A percentile compares a stretch with the other conserved stretches of the same genome.
Evolutionary conservation across 805 yeast species (phyloP).

Genomic region (Candida maesae): DNA sequence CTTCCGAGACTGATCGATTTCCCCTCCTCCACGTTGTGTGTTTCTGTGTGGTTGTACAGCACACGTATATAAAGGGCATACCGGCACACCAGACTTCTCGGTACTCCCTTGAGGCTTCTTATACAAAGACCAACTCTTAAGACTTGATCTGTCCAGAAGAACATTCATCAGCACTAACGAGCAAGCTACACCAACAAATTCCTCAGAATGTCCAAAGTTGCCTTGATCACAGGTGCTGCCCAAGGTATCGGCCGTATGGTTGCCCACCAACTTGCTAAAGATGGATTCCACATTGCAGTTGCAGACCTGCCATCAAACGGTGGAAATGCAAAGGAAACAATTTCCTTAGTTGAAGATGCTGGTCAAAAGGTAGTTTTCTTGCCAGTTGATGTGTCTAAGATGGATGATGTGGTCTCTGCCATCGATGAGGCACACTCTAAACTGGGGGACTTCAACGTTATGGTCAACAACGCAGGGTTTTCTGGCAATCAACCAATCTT

Average conservation of each 20-base stretch:
- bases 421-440: slow-evolving; percentile 25
- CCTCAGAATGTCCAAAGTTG: slow-evolving; percentile 31
- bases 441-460: slow-evolving; percentile 29
- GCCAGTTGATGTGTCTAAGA: slow-evolving; percentile 1
- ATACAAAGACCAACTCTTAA: no score
- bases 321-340: slow-evolving; percentile 13
- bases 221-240: slow-evolving; percentile 83
- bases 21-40: no score
- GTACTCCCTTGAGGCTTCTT: no score
- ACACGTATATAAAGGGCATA: no score
- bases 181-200: neutral
- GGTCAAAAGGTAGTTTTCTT: neutral
- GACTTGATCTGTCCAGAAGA: neutral
- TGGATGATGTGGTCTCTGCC: slow-evolving; percentile 21
- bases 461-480: slow-evolving; percentile 36
- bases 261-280: slow-evolving; percentile 68
- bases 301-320: slow-evolving; percentile 24
- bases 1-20: no score
- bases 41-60: no score
- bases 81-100: no score
- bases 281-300: slow-evolving; percentile 46
- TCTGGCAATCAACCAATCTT: slow-evolving; percentile 25
- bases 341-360: neutral
- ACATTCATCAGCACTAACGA: neutral
- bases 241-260: slow-evolving; percentile 87